A percentile compares a stretch with the other conserved stretches of the same genome.
Conservation (phyloP, 495 filamentous ascomycete species). For the Penicillium pulvis region DNA sequence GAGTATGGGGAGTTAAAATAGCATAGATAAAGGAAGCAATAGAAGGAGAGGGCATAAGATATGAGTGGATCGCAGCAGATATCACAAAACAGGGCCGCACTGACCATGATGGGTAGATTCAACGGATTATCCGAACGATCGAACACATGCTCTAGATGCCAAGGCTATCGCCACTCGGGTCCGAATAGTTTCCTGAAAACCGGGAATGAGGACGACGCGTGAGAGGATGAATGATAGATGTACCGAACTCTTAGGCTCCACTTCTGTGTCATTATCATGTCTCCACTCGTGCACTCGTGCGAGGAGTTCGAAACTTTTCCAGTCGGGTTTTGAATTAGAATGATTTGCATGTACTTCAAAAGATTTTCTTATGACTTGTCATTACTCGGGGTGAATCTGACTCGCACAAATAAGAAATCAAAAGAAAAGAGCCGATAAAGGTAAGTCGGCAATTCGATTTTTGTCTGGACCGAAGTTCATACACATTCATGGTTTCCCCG, state of each 20-base stretch:
- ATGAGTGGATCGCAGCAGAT: not conserved
- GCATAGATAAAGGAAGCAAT: not conserved
- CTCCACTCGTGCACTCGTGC: too few relatives aligned
- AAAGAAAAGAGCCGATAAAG: too few relatives aligned
- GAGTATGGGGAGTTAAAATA: not conserved
- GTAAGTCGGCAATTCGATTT: too few relatives aligned
- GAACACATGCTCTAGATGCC: not conserved
- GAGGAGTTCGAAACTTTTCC: too few relatives aligned
- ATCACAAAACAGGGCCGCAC: not conserved
- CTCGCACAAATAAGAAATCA: too few relatives aligned
- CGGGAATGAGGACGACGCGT: not conserved
- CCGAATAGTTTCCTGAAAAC: constrained; percentile 5
- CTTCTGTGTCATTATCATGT: not conserved
- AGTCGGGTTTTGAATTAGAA: too few relatives aligned
- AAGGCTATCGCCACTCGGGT: not conserved
- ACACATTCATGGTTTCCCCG: too few relatives aligned
- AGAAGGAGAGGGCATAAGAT: not conserved
- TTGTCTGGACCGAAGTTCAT: too few relatives aligned
- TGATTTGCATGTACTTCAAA: too few relatives aligned
- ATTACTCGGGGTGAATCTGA: too few relatives aligned
- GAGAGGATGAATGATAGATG: not conserved
- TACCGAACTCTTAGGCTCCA: not conserved
- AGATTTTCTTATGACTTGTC: too few relatives aligned
- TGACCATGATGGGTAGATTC: not conserved
- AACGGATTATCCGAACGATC: not conserved